Conservation (phyloP, 495 filamentous ascomycete species). For the Hypoxylon crocopeplum region DNA sequence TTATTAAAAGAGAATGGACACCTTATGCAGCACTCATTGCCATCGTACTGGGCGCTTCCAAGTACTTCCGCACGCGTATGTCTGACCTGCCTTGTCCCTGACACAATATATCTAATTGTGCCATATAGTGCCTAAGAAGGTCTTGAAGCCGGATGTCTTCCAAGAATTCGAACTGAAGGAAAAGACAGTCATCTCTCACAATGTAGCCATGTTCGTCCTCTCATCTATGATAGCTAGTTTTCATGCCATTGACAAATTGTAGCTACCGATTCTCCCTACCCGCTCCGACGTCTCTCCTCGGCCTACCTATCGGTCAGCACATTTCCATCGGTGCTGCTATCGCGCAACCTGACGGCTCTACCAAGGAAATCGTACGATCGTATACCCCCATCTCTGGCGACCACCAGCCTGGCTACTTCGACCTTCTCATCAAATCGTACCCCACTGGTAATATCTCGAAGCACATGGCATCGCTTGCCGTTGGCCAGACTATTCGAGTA, state of each 20-base stretch:
- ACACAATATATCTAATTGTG: constrained; percentile 16
- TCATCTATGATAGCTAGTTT: not conserved
- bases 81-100: constrained; percentile 23
- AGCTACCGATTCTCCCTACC: constrained; percentile 92
- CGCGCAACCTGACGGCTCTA: constrained; percentile 64
- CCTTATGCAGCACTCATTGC: constrained; percentile 73
- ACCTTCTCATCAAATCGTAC: constrained; percentile 97
- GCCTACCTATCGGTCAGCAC: constrained; percentile 97
- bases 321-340: constrained; percentile 90
- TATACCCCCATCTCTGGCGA: constrained; percentile 97
- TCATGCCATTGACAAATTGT: constrained; percentile 9
- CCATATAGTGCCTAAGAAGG: constrained; percentile 70
- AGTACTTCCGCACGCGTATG: constrained; percentile 68
- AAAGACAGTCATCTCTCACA: constrained; percentile 93
- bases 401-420: constrained; percentile 90
- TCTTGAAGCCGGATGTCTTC: constrained; percentile 85
- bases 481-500: constrained; percentile 89
- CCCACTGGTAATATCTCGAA: constrained; percentile 94
- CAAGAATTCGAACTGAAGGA: constrained; percentile 89
- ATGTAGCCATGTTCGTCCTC: constrained; percentile 79
- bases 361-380: constrained; percentile 90
- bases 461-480: constrained; percentile 79
- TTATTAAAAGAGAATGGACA: constrained; percentile 80
- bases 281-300: constrained; percentile 77
- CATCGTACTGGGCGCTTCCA: constrained; percentile 65